Evolutionary conservation across 106 monocot genomes (phyloP), one percentile per base, ranked within the genome.

Genomic region (Acorus calamus): DNA sequence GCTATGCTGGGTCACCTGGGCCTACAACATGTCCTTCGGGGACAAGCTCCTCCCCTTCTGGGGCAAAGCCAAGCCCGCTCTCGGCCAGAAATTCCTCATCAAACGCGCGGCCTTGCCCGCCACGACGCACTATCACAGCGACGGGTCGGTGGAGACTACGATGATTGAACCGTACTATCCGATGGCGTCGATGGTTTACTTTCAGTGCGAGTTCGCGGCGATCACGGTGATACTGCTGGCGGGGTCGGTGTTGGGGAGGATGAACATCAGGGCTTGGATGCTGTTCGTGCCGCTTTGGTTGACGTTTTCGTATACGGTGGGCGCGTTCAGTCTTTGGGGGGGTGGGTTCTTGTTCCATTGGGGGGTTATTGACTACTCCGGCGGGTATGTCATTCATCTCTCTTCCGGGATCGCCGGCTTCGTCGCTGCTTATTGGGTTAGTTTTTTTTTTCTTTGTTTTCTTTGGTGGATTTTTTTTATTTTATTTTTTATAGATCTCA

Each of bases 121-220:
- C 6, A 66, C 76, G 4, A 55, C 73, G 4, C 84, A 84, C 58
- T 43, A 70, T 42, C n/a, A 42, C 64, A 62, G 70, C 4, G 11
- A 70, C 62, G 76, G 80, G 48, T 14, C 7, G 4, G 0, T 73
- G 2, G 84, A 84, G 84, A 77, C 80, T 1, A 11, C 54, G 0
- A 55, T 53, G 76, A 3, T 56, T 7, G 49, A 14, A 47, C 84
- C 76, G 3, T 73, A 7, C 55, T 84, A 80, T 12, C 84, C 84
- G 6, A 84, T 84, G 84, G 84, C 84, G 0, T 56, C 84, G 8
- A 69, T 80, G 76, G 84, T 84, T 8, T 84, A 84, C 63, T 84
- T 84, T 62, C 84, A 84, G 73, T 80, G 76, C 60, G 66, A 69
- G 11, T 84, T 84, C 45, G 84, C 84, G 2, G 73, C 76, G 61